Evolutionary conservation across 345 rosid genomes (phyloP), one percentile per base, ranked within the genome.

Genomic region (Fremontodendron californicum): DNA sequence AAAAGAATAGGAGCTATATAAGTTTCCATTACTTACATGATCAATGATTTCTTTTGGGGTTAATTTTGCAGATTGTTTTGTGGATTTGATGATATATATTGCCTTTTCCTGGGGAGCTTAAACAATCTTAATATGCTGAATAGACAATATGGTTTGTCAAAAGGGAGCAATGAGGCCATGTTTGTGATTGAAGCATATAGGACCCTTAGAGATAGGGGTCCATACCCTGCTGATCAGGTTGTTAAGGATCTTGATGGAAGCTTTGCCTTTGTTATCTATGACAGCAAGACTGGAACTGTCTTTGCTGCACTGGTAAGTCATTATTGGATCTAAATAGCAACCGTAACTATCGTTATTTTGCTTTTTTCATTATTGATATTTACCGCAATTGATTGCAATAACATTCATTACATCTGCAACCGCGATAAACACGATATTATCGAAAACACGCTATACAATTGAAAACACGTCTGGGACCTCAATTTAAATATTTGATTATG

Each of bases 201-300:
- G 51, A 95, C 99, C 0, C 88, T 95, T 1, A 84, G 99, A 52
- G 98, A 95, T 78, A 84, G 99, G 19, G 98, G 99, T 55, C 99
- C 96, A 0, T 95, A 91, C 79, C 98, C 99, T 0, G 92, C 98
- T 33, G 92, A 93, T 78, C 91, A 95, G 79, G 94, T 95, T 25
- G 90, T 95, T 9, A 88, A 88, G 83, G 98, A 89, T 45, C 89
- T 95, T 0, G 99, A 95, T 0, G 99, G 98, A 33, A 85, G 89
- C 77, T 95, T 91, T 55, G 94, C 96, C 1, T 95, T 95, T 48
- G 91, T 93, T 0, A 86, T 95, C 76, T 93, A 93, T 64, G 99
- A 95, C 57, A 75, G 90, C 65, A 93, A 89, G 60, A 60, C 81
- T 39, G 88, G 91, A 31, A 85, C 88, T 78, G 94, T 95, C 72